Conservation (phyloP, 306 rosid genomes). For the Vicia faba region DNA sequence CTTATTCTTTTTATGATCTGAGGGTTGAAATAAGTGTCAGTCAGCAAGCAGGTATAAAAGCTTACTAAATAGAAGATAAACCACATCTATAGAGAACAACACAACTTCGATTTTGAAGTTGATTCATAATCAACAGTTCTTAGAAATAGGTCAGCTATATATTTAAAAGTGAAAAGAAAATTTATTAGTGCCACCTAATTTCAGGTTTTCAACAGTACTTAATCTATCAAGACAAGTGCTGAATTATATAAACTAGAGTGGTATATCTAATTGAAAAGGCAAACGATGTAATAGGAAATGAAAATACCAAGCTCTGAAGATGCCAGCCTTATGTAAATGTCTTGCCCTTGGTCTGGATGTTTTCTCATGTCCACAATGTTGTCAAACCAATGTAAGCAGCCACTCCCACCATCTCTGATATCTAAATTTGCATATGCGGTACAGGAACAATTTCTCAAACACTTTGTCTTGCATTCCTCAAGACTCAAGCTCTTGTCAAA, state of each 20-base stretch:
- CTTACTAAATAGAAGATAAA: neutral
- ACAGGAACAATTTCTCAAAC: constrained; percentile 41
- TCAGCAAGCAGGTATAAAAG: neutral
- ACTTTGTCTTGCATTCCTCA: constrained; percentile 34
- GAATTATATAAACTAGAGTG: neutral
- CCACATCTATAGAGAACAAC: neutral
- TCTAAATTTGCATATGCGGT: constrained; percentile 30
- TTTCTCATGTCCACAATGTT: constrained; percentile 39
- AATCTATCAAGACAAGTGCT: neutral
- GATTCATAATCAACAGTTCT: neutral
- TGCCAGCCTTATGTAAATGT: neutral
- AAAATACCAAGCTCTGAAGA: neutral
- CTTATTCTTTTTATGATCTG: constrained; percentile 6
- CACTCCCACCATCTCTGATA: constrained; percentile 32
- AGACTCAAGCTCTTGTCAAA: constrained; percentile 25
- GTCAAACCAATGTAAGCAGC: constrained; percentile 45
- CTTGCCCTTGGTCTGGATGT: neutral
- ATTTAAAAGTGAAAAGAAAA: neutral
- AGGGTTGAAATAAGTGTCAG: neutral
- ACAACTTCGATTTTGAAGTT: too few species aligned
- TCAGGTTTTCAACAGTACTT: neutral
- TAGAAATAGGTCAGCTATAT: too few species aligned
- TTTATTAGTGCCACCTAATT: neutral
- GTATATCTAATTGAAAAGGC: neutral
- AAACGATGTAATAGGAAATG: neutral